Conservation (phyloP, 129 eudicot species). For the Calendula officinalis region DNA sequence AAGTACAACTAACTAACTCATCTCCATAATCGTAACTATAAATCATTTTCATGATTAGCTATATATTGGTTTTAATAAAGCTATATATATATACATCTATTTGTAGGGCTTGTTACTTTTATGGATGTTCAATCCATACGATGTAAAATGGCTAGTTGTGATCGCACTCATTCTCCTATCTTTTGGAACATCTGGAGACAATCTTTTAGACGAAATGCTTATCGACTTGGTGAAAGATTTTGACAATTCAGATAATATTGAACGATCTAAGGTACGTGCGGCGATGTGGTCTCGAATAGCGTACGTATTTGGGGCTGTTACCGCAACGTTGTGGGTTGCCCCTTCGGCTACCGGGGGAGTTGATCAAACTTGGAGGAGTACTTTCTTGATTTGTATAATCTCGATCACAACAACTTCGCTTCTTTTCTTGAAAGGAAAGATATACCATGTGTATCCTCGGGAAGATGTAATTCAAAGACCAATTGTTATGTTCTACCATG, state of each 20-base stretch:
- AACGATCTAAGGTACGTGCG: conserved; percentile 17
- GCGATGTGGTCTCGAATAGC: conserved; percentile 19
- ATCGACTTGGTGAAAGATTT: conserved; percentile 18
- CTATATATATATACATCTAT: too few relatives aligned
- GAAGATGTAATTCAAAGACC: conserved; percentile 21
- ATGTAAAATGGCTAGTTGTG: conserved; percentile 21
- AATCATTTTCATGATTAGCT: neutral
- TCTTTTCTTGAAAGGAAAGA: conserved; percentile 20
- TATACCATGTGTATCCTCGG: conserved; percentile 6
- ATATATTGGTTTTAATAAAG: neutral
- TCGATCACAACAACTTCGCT: neutral
- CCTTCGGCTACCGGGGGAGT: conserved; percentile 11
- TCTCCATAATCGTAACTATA: neutral
- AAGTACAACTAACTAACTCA: conserved; percentile 4
- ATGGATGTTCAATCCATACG: conserved; percentile 20
- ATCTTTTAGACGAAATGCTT: conserved; percentile 2
- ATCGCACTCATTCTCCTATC: conserved; percentile 9
- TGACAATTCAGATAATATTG: conserved; percentile 13
- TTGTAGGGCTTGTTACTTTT: conserved; percentile 17
- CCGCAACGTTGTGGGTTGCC: conserved; percentile 20
- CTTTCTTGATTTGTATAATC: conserved; percentile 24
- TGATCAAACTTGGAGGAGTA: conserved; percentile 4
- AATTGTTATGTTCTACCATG: conserved; percentile 19
- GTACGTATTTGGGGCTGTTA: conserved; percentile 8
- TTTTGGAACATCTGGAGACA: conserved; percentile 28